Conservation (phyloP, 495 filamentous ascomycete genomes). For the Penicillium daleae region DNA sequence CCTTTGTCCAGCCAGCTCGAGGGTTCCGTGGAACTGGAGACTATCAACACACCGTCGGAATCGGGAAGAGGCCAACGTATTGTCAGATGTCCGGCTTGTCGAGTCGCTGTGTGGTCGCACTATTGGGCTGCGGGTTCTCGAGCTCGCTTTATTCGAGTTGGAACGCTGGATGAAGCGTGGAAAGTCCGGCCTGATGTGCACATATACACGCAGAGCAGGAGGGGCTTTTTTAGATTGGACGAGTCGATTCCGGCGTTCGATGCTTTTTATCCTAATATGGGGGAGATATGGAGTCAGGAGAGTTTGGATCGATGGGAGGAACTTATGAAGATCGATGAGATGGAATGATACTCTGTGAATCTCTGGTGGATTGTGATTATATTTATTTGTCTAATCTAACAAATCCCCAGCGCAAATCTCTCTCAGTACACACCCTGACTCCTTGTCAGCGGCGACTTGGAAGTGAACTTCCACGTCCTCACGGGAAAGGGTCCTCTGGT, state of each 20-base stretch:
- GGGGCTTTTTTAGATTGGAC: background rate
- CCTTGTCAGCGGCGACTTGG: no score
- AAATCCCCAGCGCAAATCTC: no score
- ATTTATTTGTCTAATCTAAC: no score
- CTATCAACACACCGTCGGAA: slow-evolving; percentile 1
- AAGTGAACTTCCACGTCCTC: background rate
- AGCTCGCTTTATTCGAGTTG: background rate
- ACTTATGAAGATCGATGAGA: background rate
- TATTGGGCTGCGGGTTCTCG: background rate
- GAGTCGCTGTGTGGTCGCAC: slow-evolving; percentile 6
- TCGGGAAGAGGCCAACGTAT: background rate
- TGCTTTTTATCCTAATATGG: background rate
- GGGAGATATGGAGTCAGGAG: background rate
- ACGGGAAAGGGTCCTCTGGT: background rate
- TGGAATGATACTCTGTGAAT: background rate
- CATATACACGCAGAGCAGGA: slow-evolving; percentile 4
- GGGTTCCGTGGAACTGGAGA: background rate
- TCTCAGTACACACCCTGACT: no score
- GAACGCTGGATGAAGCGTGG: slow-evolving; percentile 8
- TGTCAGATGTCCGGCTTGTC: background rate
- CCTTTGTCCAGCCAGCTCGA: background rate
- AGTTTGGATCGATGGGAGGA: slow-evolving; percentile 2
- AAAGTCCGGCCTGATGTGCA: slow-evolving; percentile 8
- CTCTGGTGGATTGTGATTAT: no score
- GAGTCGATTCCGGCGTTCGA: background rate